Percentiles rank a stretch among this genome's conserved stretches.
Evolutionary conservation across 345 rosid genomes (phyloP).

Genomic region (Trapa incisa): DNA sequence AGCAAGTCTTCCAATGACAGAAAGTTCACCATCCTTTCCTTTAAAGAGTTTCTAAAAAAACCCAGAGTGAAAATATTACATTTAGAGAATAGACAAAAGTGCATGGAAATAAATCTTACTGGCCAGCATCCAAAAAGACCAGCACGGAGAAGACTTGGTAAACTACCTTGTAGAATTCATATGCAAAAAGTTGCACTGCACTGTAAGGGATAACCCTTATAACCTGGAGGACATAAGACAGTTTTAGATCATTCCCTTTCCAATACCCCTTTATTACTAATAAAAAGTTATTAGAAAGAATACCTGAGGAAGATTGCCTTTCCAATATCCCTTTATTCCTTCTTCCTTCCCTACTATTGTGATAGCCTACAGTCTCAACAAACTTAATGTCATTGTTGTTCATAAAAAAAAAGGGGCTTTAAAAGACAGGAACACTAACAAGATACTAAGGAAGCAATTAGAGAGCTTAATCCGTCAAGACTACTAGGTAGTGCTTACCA

Average conservation of each 20-base stretch:
- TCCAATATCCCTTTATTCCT: conserved; percentile 97
- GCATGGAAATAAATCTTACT: not conserved
- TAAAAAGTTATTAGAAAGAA: not conserved
- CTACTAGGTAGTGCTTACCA: not conserved
- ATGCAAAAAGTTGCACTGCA: conserved; percentile 89
- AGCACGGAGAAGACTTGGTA: not conserved
- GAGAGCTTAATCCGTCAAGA: not conserved
- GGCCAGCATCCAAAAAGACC: not conserved
- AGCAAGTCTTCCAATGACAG: conserved; percentile 81
- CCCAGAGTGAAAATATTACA: conserved; percentile 17
- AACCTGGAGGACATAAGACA: conserved; percentile 33
- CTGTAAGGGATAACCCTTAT: conserved; percentile 83
- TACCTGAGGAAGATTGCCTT: conserved; percentile 98
- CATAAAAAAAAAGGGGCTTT: not conserved
- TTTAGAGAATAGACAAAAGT: not conserved
- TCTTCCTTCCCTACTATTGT: conserved; percentile 71
- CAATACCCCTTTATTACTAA: too few relatives aligned
- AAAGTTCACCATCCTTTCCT: conserved; percentile 67
- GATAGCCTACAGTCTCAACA: conserved; percentile 46
- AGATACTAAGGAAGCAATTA: not conserved
- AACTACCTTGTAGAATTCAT: conserved; percentile 81
- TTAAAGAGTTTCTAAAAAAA: conserved; percentile 58
- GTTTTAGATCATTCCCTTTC: not conserved
- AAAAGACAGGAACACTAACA: not conserved
- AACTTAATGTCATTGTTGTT: not conserved